Base-by-base conservation (phyloP, 192 early-diverging fungal species). In the Backusella luteola region DNA sequence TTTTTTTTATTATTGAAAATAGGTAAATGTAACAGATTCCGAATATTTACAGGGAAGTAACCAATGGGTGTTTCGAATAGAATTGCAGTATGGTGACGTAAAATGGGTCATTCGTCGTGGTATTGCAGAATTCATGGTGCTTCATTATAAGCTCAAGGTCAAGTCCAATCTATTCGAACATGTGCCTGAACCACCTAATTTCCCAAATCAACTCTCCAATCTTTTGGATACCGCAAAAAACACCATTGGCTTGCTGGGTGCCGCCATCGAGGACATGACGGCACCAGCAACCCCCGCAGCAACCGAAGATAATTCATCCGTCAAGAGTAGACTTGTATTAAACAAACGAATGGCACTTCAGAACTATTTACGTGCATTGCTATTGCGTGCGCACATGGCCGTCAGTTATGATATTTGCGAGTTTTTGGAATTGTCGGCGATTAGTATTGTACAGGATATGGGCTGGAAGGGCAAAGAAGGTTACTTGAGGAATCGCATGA, bases 391-490 rank as follows among this genome's bases (percentile, higher is more conserved):
- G n/a, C 92, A 90, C 67, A 86, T 91, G 73, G 79, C 81, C 15
- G 84, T 88, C 26, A 87, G 84, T 1, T 89, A 87, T 76, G 91
- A 94, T 71, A 75, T 94, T 8, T 91, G 90, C 77, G 90, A 89
- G 53, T 94, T 94, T 69, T 73, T 94, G 49, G 93, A 93, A 79
- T 81, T 94, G 34, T 89, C 89, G 73, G 87, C 89, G 1, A 86
- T 92, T 76, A 93, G 92, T 34, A 86, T 94, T 49, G 88, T 88
- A 36, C 90, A 90, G 69, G 91, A 92, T 72, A 90, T 92, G 82
- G 90, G 92, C 1, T 94, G 93, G 93, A 94, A 94, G 74, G 93
- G 93, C 67, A 94, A 94, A 67, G 93, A 94, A 73, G 91, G 89
- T 23, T 90, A 89, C 73, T 76, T 93, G 56, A 85, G 88, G 34